phyloP scores from a whole-genome alignment of 2,329 filamentous ascomycete genomes.

The Colletotrichum spinosum region DNA sequence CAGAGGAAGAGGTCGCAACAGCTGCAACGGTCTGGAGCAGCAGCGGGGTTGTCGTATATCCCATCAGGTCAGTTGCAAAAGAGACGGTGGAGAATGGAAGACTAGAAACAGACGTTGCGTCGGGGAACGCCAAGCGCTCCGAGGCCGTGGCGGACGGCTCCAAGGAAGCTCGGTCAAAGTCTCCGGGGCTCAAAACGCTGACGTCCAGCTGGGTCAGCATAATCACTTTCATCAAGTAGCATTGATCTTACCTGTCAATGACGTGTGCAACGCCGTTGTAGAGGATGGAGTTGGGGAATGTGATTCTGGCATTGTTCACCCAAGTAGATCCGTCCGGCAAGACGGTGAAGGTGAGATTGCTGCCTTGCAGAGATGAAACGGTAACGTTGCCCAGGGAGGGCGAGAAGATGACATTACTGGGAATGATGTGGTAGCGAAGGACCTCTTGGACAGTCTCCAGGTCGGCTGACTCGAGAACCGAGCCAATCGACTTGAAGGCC shows the following conservation, averaged over 20 bases:
- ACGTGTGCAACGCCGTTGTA: conserved; percentile 48
- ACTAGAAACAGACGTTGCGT: conserved; percentile 41
- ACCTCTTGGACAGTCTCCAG: conserved; percentile 43
- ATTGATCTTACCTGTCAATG: conserved; percentile 44
- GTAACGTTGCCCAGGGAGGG: conserved; percentile 44
- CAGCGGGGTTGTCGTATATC: conserved; percentile 43
- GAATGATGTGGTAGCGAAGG: conserved; percentile 46
- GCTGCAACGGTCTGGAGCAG: conserved; percentile 43
- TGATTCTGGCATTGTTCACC: conserved; percentile 47
- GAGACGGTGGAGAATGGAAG: conserved; percentile 43
- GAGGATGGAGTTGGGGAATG: conserved; percentile 45
- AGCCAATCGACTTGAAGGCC: conserved; percentile 71
- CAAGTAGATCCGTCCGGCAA: conserved; percentile 44
- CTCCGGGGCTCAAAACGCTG: conserved; percentile 43
- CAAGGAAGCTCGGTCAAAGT: conserved; percentile 43
- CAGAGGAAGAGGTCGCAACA: conserved; percentile 31
- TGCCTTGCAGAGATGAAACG: conserved; percentile 41
- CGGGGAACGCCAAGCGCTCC: conserved; percentile 44
- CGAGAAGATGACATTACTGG: conserved; percentile 46
- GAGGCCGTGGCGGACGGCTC: conserved; percentile 39
- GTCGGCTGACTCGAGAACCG: conserved; percentile 41
- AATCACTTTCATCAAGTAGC: fast-evolving
- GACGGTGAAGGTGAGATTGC: conserved; percentile 45
- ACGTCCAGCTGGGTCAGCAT: neutral
- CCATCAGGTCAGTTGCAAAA: conserved; percentile 40